A percentile compares a stretch with the other conserved stretches of the same genome.
phyloP scores from a whole-genome alignment of 2,329 filamentous ascomycete species.

The Raffaelea arxii region DNA sequence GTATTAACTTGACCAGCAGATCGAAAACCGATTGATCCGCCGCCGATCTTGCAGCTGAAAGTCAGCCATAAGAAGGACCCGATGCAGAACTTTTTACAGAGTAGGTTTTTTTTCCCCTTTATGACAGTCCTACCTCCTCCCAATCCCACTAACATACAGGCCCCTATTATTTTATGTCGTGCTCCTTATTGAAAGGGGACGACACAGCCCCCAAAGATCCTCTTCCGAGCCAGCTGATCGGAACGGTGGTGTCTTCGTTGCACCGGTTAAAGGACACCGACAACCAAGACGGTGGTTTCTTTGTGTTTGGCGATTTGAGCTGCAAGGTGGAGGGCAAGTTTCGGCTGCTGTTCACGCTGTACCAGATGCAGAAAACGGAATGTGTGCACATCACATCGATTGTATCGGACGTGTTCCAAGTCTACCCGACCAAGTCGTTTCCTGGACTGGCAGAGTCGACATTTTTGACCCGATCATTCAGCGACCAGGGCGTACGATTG shows the following conservation, averaged over 20 bases:
- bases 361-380: slow-evolving; percentile 48
- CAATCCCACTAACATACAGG: slow-evolving; percentile 18
- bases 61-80: slow-evolving; percentile 36
- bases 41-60: slow-evolving; percentile 68
- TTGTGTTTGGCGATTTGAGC: slow-evolving; percentile 84
- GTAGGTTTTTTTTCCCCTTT: no score
- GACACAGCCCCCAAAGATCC: slow-evolving; percentile 28
- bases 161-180: slow-evolving; percentile 40
- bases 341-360: slow-evolving; percentile 67
- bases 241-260: slow-evolving; percentile 69
- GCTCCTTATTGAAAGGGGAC: slow-evolving; percentile 30
- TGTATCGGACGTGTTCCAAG: slow-evolving; percentile 59
- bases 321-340: slow-evolving; percentile 65
- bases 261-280: slow-evolving; percentile 71
- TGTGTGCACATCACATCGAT: slow-evolving; percentile 28
- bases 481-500: slow-evolving; percentile 77
- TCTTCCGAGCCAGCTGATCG: slow-evolving; percentile 48
- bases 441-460: slow-evolving; percentile 54
- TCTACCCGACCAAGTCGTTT: slow-evolving; percentile 52
- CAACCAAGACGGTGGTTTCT: slow-evolving; percentile 74
- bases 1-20: slow-evolving; percentile 33
- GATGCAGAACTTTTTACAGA: slow-evolving; percentile 40
- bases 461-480: slow-evolving; percentile 73
- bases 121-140: no score
- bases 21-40: slow-evolving; percentile 80